phyloP scores from a whole-genome alignment of 2,329 filamentous ascomycete genomes.

The Phyllosticta citriasiana region DNA sequence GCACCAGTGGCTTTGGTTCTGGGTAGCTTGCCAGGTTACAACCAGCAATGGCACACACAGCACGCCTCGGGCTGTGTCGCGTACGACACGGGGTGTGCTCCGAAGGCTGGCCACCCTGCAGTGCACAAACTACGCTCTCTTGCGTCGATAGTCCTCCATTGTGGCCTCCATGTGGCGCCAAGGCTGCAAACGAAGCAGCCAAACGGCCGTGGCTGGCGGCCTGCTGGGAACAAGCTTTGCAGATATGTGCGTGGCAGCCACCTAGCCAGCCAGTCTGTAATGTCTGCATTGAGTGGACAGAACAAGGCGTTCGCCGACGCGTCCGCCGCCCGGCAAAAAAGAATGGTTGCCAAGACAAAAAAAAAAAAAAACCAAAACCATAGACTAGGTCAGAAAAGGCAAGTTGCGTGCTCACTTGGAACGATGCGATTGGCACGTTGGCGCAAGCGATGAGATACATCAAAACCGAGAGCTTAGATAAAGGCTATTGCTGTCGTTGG shows the following conservation, averaged over 20 bases:
- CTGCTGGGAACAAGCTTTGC: background rate
- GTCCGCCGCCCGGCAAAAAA: background rate
- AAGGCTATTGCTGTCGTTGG: background rate
- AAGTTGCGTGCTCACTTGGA: background rate
- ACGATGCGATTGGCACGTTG: background rate
- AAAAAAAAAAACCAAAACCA: too few species aligned
- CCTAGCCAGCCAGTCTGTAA: too few species aligned
- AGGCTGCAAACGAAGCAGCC: background rate
- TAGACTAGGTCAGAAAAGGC: background rate
- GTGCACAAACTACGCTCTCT: background rate
- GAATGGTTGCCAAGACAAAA: background rate
- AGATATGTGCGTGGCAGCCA: background rate
- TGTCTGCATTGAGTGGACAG: background rate
- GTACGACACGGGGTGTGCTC: background rate
- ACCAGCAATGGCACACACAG: background rate
- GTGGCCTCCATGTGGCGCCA: background rate
- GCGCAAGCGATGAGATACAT: background rate
- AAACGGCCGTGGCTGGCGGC: background rate
- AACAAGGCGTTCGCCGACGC: too few species aligned
- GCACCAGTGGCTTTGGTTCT: background rate
- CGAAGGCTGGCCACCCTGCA: background rate
- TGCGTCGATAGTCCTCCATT: background rate
- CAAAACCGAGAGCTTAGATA: background rate
- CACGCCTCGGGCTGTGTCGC: background rate
- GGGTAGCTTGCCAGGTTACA: background rate